Evolutionary conservation across 2,329 filamentous ascomycete genomes (phyloP).

Genomic region (Botrytis deweyae): DNA sequence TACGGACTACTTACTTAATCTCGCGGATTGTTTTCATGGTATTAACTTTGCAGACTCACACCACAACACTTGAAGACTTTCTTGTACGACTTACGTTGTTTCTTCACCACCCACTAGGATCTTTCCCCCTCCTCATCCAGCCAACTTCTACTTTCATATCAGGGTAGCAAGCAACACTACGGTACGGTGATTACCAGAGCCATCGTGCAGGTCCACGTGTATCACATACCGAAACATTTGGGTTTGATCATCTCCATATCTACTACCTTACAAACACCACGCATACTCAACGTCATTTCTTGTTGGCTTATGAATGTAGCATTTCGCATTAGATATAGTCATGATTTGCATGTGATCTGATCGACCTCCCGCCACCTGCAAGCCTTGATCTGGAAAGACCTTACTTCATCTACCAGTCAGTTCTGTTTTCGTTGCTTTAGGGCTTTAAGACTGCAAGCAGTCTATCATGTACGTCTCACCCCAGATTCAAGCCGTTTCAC

Average conservation of each 20-base stretch:
- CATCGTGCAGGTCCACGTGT: slow-evolving; percentile 18
- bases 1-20: neutral
- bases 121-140: neutral
- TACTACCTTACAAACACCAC: slow-evolving; percentile 8
- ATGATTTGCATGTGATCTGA: slow-evolving; percentile 31
- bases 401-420: slow-evolving; percentile 19
- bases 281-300: slow-evolving; percentile 6
- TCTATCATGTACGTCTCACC: slow-evolving; percentile 38
- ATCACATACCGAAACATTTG: neutral
- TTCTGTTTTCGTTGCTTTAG: slow-evolving; percentile 29
- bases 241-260: neutral
- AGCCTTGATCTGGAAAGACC: neutral
- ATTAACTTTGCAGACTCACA: neutral
- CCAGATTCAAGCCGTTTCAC: neutral
- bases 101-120: slow-evolving; percentile 4
- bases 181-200: slow-evolving; percentile 3
- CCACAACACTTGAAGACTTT: neutral
- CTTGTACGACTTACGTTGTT: neutral
- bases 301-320: slow-evolving; percentile 9
- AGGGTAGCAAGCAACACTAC: slow-evolving; percentile 2
- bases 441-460: slow-evolving; percentile 34
- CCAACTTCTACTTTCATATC: neutral
- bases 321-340: slow-evolving; percentile 22
- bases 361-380: slow-evolving; percentile 20
- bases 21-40: neutral